phyloP scores from a whole-genome alignment of 2,329 filamentous ascomycete species.

The Botrytis aclada region DNA sequence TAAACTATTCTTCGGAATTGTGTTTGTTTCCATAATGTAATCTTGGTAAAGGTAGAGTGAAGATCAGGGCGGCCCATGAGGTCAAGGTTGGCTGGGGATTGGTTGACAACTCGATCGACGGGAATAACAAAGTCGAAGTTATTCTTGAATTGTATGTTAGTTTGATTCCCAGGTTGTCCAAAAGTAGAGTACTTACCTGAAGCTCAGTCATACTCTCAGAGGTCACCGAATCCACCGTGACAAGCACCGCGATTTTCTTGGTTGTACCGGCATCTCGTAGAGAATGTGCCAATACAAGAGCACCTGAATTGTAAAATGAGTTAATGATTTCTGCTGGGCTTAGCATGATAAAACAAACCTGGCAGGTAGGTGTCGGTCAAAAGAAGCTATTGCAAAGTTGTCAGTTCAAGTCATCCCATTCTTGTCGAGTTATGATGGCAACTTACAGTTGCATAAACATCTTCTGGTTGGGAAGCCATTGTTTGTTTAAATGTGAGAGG shows the following conservation, averaged over 20 bases:
- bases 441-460: conserved; percentile 63
- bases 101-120: conserved; percentile 75
- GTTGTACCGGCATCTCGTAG: conserved; percentile 83
- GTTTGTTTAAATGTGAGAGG: conserved; percentile 20
- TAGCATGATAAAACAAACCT: conserved; percentile 52
- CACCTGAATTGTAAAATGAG: conserved; percentile 55
- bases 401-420: conserved; percentile 18
- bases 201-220: conserved; percentile 74
- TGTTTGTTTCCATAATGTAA: conserved; percentile 85
- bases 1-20: conserved; percentile 94
- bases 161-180: neutral
- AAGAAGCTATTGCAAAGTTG: conserved; percentile 64
- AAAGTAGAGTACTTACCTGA: conserved; percentile 51
- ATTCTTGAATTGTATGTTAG: conserved; percentile 48
- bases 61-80: conserved; percentile 91
- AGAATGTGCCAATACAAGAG: conserved; percentile 90
- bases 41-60: conserved; percentile 92
- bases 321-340: conserved; percentile 22
- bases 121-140: conserved; percentile 88
- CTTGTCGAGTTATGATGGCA: conserved; percentile 21
- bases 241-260: conserved; percentile 80
- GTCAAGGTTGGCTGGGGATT: conserved; percentile 74
- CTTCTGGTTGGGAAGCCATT: conserved; percentile 47
- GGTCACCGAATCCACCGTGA: conserved; percentile 77
- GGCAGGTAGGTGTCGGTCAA: conserved; percentile 91